Conservation (phyloP, 2,329 filamentous ascomycete genomes). For the Ceratocystis variospora region DNA sequence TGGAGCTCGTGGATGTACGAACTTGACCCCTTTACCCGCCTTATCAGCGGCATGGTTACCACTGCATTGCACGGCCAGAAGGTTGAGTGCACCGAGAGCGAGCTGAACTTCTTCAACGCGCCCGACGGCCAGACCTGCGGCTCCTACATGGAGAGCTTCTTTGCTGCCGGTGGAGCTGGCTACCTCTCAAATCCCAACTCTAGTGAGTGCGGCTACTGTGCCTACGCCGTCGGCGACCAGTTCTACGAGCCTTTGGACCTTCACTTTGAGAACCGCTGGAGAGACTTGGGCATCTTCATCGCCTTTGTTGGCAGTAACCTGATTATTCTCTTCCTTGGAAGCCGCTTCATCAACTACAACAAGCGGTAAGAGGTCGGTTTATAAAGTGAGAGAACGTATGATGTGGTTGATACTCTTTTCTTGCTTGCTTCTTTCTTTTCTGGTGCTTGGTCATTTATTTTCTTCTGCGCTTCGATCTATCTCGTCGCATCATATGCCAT, state of each 20-base stretch:
- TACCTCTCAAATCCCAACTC: constrained; percentile 56
- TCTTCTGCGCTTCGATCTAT: neutral
- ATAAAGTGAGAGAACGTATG: neutral
- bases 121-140: constrained; percentile 55
- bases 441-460: neutral
- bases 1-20: constrained; percentile 73
- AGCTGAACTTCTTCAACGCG: constrained; percentile 55
- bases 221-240: constrained; percentile 65
- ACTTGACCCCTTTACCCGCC: constrained; percentile 68
- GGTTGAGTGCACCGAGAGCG: constrained; percentile 46
- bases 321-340: constrained; percentile 43
- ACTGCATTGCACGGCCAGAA: constrained; percentile 55
- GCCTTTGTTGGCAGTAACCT: constrained; percentile 69
- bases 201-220: constrained; percentile 63
- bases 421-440: neutral
- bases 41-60: constrained; percentile 67
- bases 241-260: constrained; percentile 59
- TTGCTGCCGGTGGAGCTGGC: constrained; percentile 51
- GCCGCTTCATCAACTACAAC: constrained; percentile 42
- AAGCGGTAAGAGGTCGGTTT: constrained; percentile 11
- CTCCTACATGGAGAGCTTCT: constrained; percentile 61
- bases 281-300: constrained; percentile 65
- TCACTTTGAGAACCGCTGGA: constrained; percentile 56
- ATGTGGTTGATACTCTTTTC: too few relatives aligned
- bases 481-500: neutral